These are phyloP conservation scores for Didymella arachidicola DNA, from an alignment of 2,329 filamentous ascomycete genomes.

Conservation along the genomic window DNA sequence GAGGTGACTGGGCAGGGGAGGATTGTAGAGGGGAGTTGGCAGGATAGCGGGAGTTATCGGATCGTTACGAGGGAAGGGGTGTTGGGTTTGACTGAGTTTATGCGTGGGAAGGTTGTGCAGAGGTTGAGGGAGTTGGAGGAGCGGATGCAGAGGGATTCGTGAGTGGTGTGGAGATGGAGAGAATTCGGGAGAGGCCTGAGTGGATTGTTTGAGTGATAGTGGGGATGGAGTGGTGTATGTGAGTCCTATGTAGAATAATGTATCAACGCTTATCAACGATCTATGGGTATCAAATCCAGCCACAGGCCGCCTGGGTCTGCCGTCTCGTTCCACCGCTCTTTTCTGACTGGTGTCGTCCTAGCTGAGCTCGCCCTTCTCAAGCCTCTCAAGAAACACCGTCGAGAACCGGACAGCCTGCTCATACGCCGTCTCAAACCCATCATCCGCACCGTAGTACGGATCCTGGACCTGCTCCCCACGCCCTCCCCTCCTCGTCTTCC, in stretches of 20 bases:
- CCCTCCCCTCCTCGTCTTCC: constrained; percentile 53
- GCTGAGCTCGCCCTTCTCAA: constrained; percentile 50
- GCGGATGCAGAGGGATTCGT: constrained; percentile 27
- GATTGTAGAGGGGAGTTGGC: constrained; percentile 68
- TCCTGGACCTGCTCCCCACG: constrained; percentile 76
- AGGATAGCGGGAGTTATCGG: constrained; percentile 69
- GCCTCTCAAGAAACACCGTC: constrained; percentile 74
- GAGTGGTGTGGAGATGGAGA: background rate
- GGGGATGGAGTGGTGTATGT: background rate
- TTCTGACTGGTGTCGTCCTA: background rate
- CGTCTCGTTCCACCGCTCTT: background rate
- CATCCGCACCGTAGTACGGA: constrained; percentile 88
- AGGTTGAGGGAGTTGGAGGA: constrained; percentile 30
- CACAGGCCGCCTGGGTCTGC: background rate
- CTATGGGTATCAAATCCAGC: constrained; percentile 32
- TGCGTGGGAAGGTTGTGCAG: constrained; percentile 35
- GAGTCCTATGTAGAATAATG: background rate
- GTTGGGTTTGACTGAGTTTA: constrained; percentile 34
- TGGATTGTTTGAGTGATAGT: background rate
- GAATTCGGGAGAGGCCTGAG: background rate
- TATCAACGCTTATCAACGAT: background rate
- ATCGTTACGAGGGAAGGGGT: constrained; percentile 68
- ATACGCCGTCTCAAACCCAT: constrained; percentile 86
- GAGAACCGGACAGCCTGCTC: constrained; percentile 82
- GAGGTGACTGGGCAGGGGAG: constrained; percentile 66